Base-by-base conservation (phyloP, 2,329 filamentous ascomycete genomes). In the Mollisia scopiformis region DNA sequence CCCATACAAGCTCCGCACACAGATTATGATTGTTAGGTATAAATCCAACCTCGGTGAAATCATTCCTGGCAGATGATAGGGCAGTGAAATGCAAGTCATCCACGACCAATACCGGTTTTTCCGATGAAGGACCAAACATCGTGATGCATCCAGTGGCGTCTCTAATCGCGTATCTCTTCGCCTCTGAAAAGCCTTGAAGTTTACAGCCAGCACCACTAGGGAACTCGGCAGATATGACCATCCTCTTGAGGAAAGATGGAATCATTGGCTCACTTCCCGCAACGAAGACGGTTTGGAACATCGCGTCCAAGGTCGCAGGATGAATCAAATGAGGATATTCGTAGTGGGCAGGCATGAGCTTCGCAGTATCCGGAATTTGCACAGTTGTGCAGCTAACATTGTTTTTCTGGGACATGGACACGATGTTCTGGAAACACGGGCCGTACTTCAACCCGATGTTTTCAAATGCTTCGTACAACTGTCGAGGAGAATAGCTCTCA, bases 231-330 rank as follows among this genome's bases (percentile, higher is more conserved):
- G 58, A 63, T 16, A 63, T 55, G 16, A 51, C 46, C 16, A 63
- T 10, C 25, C 33, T 54, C 25, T 60, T 37, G 14, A 63, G 25
- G 14, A 46, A 58, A 1, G 55, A 37, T 8, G 61, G 61, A 25
- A 63, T 47, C 55, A 55, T 50, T 16, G 61, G 54, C 31, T 58
- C 47, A 23, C 30, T 43, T 47, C 53, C 41, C 1, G 51, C 54
- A 8, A 52, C 50, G 27, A 57, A 54, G 6, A 58, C 57, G 7
- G 53, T 51, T 35, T 80, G 79, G n/a, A 79, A 68, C 61, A 80
- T 80, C 2, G 80, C 74, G 64, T 86, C 84, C 19, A 87, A 73
- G 0, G 83, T 85, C 3, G 82, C 78, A 0, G 84, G 84, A 61
- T 87, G 84, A 23, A 87, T 77, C 3, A 85, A 59, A 62, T 85